Conservation (phyloP, 176 grass and related monocot species). For the sorghum (Sorghum bicolor) region DNA sequence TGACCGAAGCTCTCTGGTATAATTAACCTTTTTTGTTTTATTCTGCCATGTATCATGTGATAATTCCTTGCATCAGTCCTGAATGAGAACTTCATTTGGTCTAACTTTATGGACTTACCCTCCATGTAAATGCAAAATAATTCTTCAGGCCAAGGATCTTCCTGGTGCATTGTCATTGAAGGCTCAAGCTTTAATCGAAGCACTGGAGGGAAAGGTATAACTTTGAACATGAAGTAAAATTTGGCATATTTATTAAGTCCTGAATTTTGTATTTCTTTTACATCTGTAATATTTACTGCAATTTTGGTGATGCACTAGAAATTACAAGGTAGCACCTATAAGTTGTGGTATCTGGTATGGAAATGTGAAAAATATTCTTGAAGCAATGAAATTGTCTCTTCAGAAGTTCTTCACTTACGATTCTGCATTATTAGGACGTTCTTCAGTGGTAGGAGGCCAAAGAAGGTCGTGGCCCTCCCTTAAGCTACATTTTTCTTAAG, state of each 20-base stretch:
- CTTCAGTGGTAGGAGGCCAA: not conserved
- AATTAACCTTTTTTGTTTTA: not conserved
- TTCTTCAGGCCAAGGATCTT: constrained; percentile 74
- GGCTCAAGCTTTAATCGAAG: constrained; percentile 69
- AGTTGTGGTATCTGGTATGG: constrained; percentile 8
- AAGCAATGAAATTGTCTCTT: constrained; percentile 9
- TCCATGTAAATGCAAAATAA: constrained; percentile 19
- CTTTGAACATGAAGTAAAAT: constrained; percentile 38
- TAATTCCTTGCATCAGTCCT: not conserved
- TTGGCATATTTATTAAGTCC: not conserved
- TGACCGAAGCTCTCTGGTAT: constrained; percentile 80
- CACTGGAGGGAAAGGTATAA: constrained; percentile 86
- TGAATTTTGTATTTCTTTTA: not conserved
- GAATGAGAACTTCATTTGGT: constrained; percentile 28
- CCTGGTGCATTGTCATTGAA: constrained; percentile 58
- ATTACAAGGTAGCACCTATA: not conserved
- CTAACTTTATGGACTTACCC: constrained; percentile 16
- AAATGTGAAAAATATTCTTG: not conserved
- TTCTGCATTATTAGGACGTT: constrained; percentile 5
- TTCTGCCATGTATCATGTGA: constrained; percentile 1
- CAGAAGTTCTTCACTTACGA: not conserved
- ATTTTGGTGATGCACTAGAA: constrained; percentile 13
- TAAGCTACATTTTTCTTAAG: not conserved
- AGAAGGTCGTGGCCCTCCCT: not conserved
- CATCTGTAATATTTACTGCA: not conserved